Evolutionary conservation across 2,329 filamentous ascomycete species (phyloP), one percentile per base, ranked within the genome.

Genomic region (Pseudocercospora vitis): DNA sequence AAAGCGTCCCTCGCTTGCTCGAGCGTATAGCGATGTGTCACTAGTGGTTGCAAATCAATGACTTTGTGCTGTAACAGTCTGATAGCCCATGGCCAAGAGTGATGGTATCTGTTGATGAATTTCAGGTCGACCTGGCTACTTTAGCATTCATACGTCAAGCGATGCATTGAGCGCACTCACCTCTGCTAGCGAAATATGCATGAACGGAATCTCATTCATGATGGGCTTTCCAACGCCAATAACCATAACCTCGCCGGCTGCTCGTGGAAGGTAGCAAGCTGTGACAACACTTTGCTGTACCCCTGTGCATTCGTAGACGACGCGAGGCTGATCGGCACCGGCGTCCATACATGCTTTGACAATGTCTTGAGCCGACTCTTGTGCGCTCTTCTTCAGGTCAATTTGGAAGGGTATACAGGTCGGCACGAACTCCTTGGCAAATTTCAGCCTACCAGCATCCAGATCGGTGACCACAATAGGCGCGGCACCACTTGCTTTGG

Each of bases 391-490:
- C 16, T 48, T 51, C 12, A 53, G 48, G 7, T 65, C 52, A 24
- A 70, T 64, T 35, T 61, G 58, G 32, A 65, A 65, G 1, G 66
- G 63, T 1, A 60, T 50, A 39, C 60, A 63, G 1, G 59, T 62
- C 7, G 66, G 67, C 1, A 82, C 81, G 64, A 89, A 92, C 23
- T 74, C 73, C 64, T 76, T 77, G 11, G 92, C 91, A 67, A 96
- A 94, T 54, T 88, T 83, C 57, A 96, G 78, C 71, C 91, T 84
- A 59, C 80, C 75, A 62, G 85, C 81, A 57, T 95, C 85, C 62
- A 97, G 91, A 75, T 96, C 92, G 31, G 95, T 91, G 5, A 84
- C 83, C 19, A 95, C 84, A 4, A 96, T 80, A 66, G 86, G 91
- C 55, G 80, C 81, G 0, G 92, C 91, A 0, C 83, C 84, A 0